Base-by-base conservation (phyloP, 2,329 filamentous ascomycete species). In the Pyrenophora graminea region DNA sequence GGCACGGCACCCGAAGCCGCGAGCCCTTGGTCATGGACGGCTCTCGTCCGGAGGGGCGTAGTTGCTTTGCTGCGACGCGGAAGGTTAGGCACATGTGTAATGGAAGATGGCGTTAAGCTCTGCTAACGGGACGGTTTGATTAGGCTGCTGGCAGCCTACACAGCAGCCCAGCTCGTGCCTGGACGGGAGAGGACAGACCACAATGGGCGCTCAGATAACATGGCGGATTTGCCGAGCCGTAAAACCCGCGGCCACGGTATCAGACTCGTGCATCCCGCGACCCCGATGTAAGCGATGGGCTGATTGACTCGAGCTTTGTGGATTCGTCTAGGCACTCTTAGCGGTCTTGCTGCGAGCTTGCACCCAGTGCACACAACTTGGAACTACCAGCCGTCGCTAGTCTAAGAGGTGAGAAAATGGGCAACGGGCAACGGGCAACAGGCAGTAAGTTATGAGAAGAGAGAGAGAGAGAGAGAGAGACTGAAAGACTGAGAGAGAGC, bases 181-280 rank as follows among this genome's bases (percentile, higher is more conserved):
- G 23, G 51, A 21, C 45, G 36, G 45, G 43, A 53, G 39, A 36
- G 41, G 27, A 23, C 37, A 42, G 53, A n/a, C 39, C 39, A 44
- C 36, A 27, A 27, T 46, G 21, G 44, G 48, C 50, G 48, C 50
- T 47, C 45, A 51, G 45, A 53, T 48, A 47, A 34, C 39, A 44
- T 34, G 49, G 55, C 52, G 57, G 55, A 55, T 56, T 44, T 58
- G 50, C 58, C 53, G 56, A 59, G 48, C 56, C 55, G 59, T 51
- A 32, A 30, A 50, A 51, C 54, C 59, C 59, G 55, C 46, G 32
- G 52, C 56, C 54, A 56, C 56, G 59, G 59, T 49, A 53, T 51
- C 50, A 45, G 51, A 53, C 31, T 45, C 34, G 38, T 51, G 32
- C 33, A 46, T 51, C 51, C 51, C 58, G 52, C 49, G 44, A 32